Percentiles rank a stretch among this genome's conserved stretches.
phyloP scores from a whole-genome alignment of 495 filamentous ascomycete genomes.

The Penicilliopsis zonata region DNA sequence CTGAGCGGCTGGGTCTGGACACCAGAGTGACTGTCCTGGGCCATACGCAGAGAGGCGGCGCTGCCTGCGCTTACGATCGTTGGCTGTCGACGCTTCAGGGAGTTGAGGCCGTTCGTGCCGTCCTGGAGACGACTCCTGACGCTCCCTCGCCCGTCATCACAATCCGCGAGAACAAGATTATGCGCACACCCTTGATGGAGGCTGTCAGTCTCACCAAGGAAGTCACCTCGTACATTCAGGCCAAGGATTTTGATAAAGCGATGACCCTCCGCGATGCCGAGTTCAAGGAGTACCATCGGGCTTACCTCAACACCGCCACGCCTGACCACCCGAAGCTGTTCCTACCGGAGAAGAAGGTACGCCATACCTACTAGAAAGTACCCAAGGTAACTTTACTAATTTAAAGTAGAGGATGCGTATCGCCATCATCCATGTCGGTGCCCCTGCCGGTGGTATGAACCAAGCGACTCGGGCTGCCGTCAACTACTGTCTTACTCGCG shows the following conservation, averaged over 20 bases:
- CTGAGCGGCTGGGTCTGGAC: slow-evolving; percentile 68
- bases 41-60: slow-evolving; percentile 90
- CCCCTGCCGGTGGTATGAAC: slow-evolving; percentile 98
- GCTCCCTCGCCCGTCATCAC: slow-evolving; percentile 90
- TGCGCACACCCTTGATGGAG: slow-evolving; percentile 75
- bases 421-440: slow-evolving; percentile 92
- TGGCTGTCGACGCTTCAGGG: slow-evolving; percentile 90
- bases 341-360: slow-evolving; percentile 63
- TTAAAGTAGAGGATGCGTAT: slow-evolving; percentile 69
- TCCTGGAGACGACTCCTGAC: slow-evolving; percentile 81
- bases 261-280: slow-evolving; percentile 85
- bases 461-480: slow-evolving; percentile 89
- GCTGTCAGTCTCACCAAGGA: slow-evolving; percentile 76
- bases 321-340: slow-evolving; percentile 48
- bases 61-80: slow-evolving; percentile 86
- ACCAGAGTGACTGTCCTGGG: slow-evolving; percentile 92
- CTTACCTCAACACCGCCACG: slow-evolving; percentile 80
- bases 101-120: slow-evolving; percentile 90
- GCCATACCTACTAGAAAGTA: slow-evolving; percentile 5
- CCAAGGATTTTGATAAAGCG: slow-evolving; percentile 69
- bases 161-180: slow-evolving; percentile 96
- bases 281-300: slow-evolving; percentile 84
- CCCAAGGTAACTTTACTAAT: slow-evolving; percentile 9
- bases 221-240: slow-evolving; percentile 68
- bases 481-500: slow-evolving; percentile 89